Conservation (phyloP, 306 rosid genomes). For the Datisca glomerata region DNA sequence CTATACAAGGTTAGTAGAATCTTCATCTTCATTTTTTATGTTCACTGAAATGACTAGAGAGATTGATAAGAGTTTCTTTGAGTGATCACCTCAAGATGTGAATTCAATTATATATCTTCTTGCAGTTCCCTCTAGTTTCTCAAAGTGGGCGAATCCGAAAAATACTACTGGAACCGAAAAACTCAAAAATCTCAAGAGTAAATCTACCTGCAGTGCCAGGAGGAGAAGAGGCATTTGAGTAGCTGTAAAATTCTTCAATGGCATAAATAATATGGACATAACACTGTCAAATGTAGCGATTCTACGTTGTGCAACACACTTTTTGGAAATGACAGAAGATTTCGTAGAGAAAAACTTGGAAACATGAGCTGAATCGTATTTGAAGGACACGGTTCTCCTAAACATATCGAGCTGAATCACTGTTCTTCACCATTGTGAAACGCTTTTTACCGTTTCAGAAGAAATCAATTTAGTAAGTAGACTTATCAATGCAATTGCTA, state of each 20-base stretch:
- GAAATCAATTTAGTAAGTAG: slow-evolving; percentile 60
- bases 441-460: slow-evolving; percentile 65
- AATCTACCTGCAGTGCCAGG: slow-evolving; percentile 61
- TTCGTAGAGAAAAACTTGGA: slow-evolving; percentile 65
- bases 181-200: slow-evolving; percentile 51
- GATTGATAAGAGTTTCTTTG: no score
- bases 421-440: slow-evolving; percentile 80
- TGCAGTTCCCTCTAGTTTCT: slow-evolving; percentile 93
- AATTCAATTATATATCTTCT: background rate
- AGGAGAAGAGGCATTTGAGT: slow-evolving; percentile 81
- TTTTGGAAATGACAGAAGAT: slow-evolving; percentile 89
- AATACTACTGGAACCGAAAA: slow-evolving; percentile 64
- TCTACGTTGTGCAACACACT: slow-evolving; percentile 65
- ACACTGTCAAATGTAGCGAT: slow-evolving; percentile 69
- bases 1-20: no score
- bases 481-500: slow-evolving; percentile 74
- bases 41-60: background rate
- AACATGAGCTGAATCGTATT: slow-evolving; percentile 48
- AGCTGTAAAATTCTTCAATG: slow-evolving; percentile 91
- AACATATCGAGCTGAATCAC: slow-evolving; percentile 61
- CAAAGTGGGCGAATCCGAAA: slow-evolving; percentile 80
- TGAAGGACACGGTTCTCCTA: slow-evolving; percentile 60
- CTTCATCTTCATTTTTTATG: slow-evolving; percentile 48
- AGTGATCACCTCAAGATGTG: no score
- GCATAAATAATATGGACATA: slow-evolving; percentile 61